Conservation (phyloP, 2,329 filamentous ascomycete genomes). For the Fusarium siculi region DNA sequence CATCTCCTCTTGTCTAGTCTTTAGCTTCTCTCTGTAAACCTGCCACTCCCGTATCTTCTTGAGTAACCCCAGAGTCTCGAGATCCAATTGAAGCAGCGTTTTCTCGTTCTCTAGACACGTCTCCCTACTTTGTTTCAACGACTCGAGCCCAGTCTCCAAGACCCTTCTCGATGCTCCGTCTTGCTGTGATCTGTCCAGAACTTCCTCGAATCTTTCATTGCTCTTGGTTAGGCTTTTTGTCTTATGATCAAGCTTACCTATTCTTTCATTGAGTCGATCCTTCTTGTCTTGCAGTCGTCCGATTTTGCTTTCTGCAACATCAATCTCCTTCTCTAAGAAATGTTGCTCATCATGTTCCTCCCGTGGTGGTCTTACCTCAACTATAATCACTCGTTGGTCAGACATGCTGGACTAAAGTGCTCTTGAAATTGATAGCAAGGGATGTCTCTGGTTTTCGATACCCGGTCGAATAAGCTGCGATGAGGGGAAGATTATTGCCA, state of each 20-base stretch:
- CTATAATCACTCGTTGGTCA: not conserved
- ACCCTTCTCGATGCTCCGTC: not conserved
- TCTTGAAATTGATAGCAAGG: accelerated
- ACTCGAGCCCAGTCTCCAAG: accelerated
- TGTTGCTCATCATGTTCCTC: not conserved
- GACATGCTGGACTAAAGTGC: not conserved
- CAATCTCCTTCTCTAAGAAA: not conserved
- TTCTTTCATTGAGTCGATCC: not conserved
- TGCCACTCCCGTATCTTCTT: not conserved
- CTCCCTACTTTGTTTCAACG: not conserved
- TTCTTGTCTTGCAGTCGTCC: not conserved
- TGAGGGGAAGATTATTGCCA: accelerated
- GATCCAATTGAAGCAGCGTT: not conserved
- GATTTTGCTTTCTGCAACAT: not conserved
- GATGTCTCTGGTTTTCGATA: too few species aligned
- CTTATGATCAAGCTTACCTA: not conserved
- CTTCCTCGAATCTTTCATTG: not conserved
- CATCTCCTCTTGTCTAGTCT: not conserved
- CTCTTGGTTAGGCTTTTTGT: not conserved
- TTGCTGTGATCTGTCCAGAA: not conserved
- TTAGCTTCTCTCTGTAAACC: accelerated
- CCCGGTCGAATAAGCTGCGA: not conserved
- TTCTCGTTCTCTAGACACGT: not conserved
- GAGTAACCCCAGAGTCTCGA: not conserved
- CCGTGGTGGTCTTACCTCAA: not conserved